Evolutionary conservation across 768 basidiomycete genomes (phyloP).

Genomic region (Hydnum rufescens): DNA sequence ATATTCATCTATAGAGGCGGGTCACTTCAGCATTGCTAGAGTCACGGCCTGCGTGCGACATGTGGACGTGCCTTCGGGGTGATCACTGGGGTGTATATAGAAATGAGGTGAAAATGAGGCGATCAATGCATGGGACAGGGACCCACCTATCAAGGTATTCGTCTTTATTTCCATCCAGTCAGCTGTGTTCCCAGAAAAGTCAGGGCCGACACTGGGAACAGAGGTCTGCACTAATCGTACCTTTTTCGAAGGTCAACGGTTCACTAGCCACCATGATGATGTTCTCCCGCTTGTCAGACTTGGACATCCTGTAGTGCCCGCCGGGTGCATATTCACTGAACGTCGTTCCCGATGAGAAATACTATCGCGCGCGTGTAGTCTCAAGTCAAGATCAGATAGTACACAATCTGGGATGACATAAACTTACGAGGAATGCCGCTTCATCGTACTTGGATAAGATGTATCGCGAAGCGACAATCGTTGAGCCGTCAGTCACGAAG

Average conservation of each 20-base stretch:
- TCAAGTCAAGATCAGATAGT: too few species aligned
- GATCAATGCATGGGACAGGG: not conserved
- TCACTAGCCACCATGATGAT: constrained; percentile 93
- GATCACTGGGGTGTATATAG: constrained; percentile 31
- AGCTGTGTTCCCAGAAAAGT: constrained; percentile 23
- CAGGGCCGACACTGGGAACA: not conserved
- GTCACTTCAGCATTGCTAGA: too few species aligned
- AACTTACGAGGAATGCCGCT: constrained; percentile 65
- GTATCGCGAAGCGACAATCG: constrained; percentile 85
- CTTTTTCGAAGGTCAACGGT: constrained; percentile 91
- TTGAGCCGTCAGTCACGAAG: constrained; percentile 87
- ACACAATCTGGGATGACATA: constrained; percentile 3
- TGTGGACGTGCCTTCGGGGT: too few species aligned
- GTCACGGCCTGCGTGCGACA: too few species aligned
- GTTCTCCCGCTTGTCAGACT: constrained; percentile 86
- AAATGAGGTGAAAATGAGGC: too few species aligned
- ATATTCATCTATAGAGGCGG: too few species aligned
- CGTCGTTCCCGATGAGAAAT: constrained; percentile 89
- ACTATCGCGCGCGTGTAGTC: too few species aligned
- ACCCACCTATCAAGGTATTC: constrained; percentile 56
- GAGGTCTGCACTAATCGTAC: constrained; percentile 20
- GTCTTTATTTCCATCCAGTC: constrained; percentile 99
- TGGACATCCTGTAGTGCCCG: constrained; percentile 87
- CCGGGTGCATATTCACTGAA: constrained; percentile 81
- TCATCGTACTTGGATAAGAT: constrained; percentile 82